Evolutionary conservation across 129 eudicot species (phyloP).

Genomic region (Smallanthus sonchifolius): DNA sequence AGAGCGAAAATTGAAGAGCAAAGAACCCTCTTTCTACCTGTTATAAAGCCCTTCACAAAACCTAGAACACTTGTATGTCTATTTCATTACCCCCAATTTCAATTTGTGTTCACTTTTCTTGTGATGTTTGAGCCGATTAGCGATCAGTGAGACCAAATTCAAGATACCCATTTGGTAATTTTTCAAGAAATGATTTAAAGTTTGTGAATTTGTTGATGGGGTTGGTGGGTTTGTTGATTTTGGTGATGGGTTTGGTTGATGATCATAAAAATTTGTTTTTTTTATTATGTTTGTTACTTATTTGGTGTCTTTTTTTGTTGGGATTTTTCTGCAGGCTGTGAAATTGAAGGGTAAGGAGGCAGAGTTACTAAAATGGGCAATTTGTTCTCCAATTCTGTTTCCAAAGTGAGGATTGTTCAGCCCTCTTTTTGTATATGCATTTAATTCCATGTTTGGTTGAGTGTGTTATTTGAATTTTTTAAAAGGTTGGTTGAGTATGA

Average conservation of each 20-base stretch:
- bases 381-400: conserved; percentile 53
- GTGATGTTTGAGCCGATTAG: conserved; percentile 24
- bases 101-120: not conserved
- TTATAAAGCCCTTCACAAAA: conserved; percentile 15
- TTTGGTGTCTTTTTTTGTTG: conserved; percentile 25
- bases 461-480: not conserved
- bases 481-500: not conserved
- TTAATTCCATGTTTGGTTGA: conserved; percentile 9
- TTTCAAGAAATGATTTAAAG: conserved; percentile 15
- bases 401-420: conserved; percentile 45
- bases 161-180: conserved; percentile 22
- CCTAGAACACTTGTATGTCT: conserved; percentile 18
- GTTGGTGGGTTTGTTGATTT: conserved; percentile 31
- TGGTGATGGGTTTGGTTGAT: conserved; percentile 28
- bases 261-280: conserved; percentile 20
- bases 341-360: conserved; percentile 19
- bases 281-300: conserved; percentile 6
- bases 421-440: conserved; percentile 1
- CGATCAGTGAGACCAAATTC: conserved; percentile 43
- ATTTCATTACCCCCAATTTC: conserved; percentile 4
- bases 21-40: conserved; percentile 4
- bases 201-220: conserved; percentile 25
- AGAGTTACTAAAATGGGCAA: conserved; percentile 52
- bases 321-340: conserved; percentile 39
- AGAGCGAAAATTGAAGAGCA: conserved; percentile 9